phyloP scores from a whole-genome alignment of 139 green algal genomes.

The Chlorella ohadii region DNA sequence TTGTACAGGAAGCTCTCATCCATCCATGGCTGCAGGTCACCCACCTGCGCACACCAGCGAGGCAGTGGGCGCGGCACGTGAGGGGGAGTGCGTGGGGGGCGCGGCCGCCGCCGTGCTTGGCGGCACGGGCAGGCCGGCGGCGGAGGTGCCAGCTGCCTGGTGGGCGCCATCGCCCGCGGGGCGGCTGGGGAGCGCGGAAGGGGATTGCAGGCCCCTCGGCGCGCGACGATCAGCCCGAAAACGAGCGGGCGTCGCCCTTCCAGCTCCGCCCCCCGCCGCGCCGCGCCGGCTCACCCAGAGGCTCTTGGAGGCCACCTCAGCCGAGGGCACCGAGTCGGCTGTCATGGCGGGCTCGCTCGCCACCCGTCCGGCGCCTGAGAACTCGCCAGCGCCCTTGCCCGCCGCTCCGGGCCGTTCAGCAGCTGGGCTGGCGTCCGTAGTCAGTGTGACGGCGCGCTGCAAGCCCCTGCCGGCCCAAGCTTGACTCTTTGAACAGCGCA shows the following conservation, averaged over 20 bases:
- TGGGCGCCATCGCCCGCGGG: neutral
- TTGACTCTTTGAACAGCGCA: too few species aligned
- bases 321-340: neutral
- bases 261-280: neutral
- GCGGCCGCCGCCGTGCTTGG: too few species aligned
- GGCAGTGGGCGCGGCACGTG: too few species aligned
- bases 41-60: constrained; percentile 39
- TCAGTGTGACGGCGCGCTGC: too few species aligned
- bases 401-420: too few species aligned
- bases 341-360: too few species aligned
- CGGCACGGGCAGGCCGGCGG: neutral
- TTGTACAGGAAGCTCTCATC: constrained; percentile 73
- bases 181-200: neutral
- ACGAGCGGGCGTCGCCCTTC: neutral
- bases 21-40: constrained; percentile 72
- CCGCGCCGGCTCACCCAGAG: neutral
- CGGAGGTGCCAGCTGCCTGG: too few species aligned
- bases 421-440: too few species aligned
- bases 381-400: too few species aligned
- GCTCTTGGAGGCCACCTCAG: constrained; percentile 15
- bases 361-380: too few species aligned
- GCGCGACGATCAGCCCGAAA: neutral
- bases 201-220: neutral
- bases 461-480: too few species aligned
- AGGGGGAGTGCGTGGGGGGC: too few species aligned